Conservation (phyloP, 1,284 basidiomycete genomes). For the Irpex lacteus region DNA sequence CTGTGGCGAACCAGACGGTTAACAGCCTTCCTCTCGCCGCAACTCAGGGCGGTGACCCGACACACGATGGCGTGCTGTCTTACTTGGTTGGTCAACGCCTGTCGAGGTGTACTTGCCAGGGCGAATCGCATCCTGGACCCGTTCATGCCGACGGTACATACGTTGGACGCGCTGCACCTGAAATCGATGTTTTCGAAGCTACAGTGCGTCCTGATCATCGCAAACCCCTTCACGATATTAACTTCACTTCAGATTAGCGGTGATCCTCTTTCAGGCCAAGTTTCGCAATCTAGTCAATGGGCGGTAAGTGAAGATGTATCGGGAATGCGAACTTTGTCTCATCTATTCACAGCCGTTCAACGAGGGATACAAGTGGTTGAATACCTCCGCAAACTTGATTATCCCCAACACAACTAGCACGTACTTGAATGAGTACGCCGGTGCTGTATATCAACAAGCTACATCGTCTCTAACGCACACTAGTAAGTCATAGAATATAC, state of each 20-base stretch:
- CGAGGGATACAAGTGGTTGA: slow-evolving; percentile 36
- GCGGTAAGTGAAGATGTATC: slow-evolving; percentile 30
- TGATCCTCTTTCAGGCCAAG: slow-evolving; percentile 27
- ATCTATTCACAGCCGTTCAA: slow-evolving; percentile 43
- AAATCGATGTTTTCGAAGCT: slow-evolving; percentile 85
- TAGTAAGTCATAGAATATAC: slow-evolving; percentile 41
- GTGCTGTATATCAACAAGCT: slow-evolving; percentile 55
- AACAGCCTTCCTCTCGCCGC: slow-evolving; percentile 39
- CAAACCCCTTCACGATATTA: background rate
- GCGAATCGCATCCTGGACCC: slow-evolving; percentile 85
- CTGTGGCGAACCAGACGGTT: slow-evolving; percentile 48
- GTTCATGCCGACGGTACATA: slow-evolving; percentile 51
- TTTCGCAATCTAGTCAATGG: slow-evolving; percentile 47
- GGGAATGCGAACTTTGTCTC: slow-evolving; percentile 8
- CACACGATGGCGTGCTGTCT: slow-evolving; percentile 41
- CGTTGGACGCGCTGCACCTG: slow-evolving; percentile 80
- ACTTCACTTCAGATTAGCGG: slow-evolving; percentile 15
- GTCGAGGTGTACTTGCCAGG: slow-evolving; percentile 84
- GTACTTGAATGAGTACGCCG: slow-evolving; percentile 49
- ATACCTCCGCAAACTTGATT: slow-evolving; percentile 40
- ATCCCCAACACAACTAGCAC: slow-evolving; percentile 44
- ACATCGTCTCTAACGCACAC: slow-evolving; percentile 28
- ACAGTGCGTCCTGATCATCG: slow-evolving; percentile 35
- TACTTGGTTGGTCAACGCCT: slow-evolving; percentile 75
- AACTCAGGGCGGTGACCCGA: slow-evolving; percentile 35